Percentiles rank a stretch among this genome's conserved stretches.
These are phyloP conservation scores for Lithospermum erythrorhizon DNA, from an alignment of 257 asterid species.

Conservation along the genomic window DNA sequence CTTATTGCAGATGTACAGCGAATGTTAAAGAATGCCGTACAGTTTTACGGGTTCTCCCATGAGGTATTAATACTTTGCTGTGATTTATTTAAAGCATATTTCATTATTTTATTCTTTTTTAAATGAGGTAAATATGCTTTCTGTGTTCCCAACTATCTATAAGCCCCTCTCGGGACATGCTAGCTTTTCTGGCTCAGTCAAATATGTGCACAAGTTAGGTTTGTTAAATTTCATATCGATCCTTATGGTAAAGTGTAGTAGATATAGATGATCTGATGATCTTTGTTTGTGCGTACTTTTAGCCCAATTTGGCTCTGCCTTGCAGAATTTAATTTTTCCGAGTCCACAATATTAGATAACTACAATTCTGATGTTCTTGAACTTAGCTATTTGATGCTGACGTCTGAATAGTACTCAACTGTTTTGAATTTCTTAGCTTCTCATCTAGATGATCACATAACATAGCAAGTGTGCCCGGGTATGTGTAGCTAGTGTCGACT, in stretches of 20 bases:
- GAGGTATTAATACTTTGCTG: slow-evolving; percentile 44
- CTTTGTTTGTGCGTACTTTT: not conserved
- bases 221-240: too few species aligned
- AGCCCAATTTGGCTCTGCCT: not conserved
- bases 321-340: not conserved
- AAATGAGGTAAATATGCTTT: not conserved
- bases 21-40: slow-evolving; percentile 71
- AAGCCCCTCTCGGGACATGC: not conserved
- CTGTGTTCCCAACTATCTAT: not conserved
- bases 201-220: not conserved
- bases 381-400: too few species aligned
- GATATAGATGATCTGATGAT: too few species aligned
- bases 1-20: slow-evolving; percentile 82
- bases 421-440: too few species aligned
- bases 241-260: too few species aligned
- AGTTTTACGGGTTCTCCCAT: slow-evolving; percentile 49
- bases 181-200: not conserved
- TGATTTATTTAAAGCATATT: not conserved
- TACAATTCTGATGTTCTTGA: too few species aligned
- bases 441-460: not conserved
- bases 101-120: not conserved
- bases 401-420: too few species aligned
- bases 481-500: not conserved
- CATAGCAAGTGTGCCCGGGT: not conserved
- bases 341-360: not conserved